Evolutionary conservation across 176 grass and related monocot genomes (phyloP).

Genomic region (Eragrostis nindensis): DNA sequence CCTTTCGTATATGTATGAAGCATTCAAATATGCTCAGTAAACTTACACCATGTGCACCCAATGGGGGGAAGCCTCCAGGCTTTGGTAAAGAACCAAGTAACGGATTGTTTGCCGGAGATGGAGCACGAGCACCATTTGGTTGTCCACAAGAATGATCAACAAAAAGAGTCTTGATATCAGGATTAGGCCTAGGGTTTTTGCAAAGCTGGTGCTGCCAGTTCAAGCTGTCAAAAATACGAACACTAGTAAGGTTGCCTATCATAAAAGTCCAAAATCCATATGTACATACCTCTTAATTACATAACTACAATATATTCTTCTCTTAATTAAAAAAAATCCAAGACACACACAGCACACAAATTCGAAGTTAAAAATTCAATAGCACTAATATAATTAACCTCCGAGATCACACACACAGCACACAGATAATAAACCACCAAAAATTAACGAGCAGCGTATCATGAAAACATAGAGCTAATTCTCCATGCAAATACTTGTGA

Average conservation of each 20-base stretch:
- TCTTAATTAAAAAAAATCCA: conserved; percentile 12
- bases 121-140: conserved; percentile 95
- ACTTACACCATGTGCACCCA: conserved; percentile 94
- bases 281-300: not conserved
- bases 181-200: conserved; percentile 99
- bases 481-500: conserved; percentile 14
- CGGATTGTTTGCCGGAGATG: conserved; percentile 87
- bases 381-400: not conserved
- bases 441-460: not conserved
- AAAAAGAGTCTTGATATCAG: conserved; percentile 99
- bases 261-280: not conserved
- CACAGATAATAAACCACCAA: not conserved
- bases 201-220: conserved; percentile 99
- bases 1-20: conserved; percentile 29
- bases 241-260: conserved; percentile 13
- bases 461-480: conserved; percentile 20
- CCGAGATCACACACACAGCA: not conserved
- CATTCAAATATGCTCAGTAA: conserved; percentile 33
- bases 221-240: conserved; percentile 69
- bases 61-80: conserved; percentile 87
- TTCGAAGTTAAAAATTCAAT: conserved; percentile 22
- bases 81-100: conserved; percentile 88
- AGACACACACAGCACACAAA: not conserved
- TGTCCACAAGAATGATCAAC: conserved; percentile 97
- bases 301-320: not conserved